Conservation (phyloP, 352 stramenopile genomes). For the Globisporangium irregulare region DNA sequence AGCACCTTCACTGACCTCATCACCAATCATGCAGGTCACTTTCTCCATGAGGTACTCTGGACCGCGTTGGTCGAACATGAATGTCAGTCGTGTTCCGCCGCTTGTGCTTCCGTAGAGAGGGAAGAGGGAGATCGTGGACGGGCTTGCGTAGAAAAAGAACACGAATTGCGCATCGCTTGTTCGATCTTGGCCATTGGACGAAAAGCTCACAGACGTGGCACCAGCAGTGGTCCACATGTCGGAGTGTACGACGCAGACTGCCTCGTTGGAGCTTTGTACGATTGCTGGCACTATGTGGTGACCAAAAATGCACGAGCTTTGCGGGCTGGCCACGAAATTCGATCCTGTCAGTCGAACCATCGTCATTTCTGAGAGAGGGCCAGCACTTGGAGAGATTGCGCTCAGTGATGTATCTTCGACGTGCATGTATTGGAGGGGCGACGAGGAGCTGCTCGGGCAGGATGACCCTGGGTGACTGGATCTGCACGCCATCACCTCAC, state of each 20-base stretch:
- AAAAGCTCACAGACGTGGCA: slow-evolving; percentile 23
- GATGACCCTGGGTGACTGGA: not conserved
- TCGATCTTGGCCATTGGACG: slow-evolving; percentile 36
- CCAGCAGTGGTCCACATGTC: slow-evolving; percentile 19
- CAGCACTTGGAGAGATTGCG: slow-evolving; percentile 27
- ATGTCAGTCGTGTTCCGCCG: slow-evolving; percentile 30
- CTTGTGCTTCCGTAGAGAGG: slow-evolving; percentile 15
- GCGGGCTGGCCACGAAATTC: slow-evolving; percentile 26
- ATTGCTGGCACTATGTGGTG: slow-evolving; percentile 25
- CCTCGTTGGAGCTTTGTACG: slow-evolving; percentile 29
- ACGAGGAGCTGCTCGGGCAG: not conserved
- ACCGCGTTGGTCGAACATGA: slow-evolving; percentile 18
- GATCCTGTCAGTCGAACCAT: slow-evolving; percentile 28
- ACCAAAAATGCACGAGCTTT: slow-evolving; percentile 30
- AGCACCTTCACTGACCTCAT: slow-evolving; percentile 9
- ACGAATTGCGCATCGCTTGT: slow-evolving; percentile 16
- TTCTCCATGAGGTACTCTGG: slow-evolving; percentile 10
- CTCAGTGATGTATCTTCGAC: slow-evolving; percentile 27
- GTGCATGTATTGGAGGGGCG: slow-evolving; percentile 25
- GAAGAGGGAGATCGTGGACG: slow-evolving; percentile 1
- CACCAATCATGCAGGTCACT: slow-evolving; percentile 26
- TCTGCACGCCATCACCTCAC: not conserved
- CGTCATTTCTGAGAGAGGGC: slow-evolving; percentile 24
- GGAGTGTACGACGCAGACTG: slow-evolving; percentile 29
- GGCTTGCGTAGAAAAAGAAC: slow-evolving; percentile 33